Percentiles rank a stretch among this genome's conserved stretches.
These are phyloP conservation scores for Scedosporium boydii DNA, from an alignment of 2,329 filamentous ascomycete species.

Conservation along the genomic window DNA sequence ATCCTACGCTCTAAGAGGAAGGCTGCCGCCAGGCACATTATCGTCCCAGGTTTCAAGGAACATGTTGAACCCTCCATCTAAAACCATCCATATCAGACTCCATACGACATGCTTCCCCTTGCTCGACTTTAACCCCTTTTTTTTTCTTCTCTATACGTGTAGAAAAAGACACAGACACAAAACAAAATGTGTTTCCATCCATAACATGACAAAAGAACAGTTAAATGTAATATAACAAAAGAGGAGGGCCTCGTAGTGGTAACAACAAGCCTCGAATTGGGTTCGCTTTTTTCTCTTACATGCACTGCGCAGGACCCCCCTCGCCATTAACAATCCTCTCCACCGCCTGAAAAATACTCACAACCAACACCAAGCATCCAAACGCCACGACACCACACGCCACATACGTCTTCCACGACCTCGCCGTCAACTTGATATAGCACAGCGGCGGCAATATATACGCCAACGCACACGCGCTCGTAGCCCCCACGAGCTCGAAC, in stretches of 20 bases:
- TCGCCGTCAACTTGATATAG: constrained; percentile 83
- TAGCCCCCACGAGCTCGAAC: constrained; percentile 93
- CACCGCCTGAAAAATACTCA: constrained; percentile 65
- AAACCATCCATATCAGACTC: not conserved
- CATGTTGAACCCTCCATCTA: not conserved
- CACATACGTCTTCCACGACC: constrained; percentile 63
- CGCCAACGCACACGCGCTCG: constrained; percentile 84
- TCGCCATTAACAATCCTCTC: constrained; percentile 49
- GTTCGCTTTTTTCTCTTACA: constrained; percentile 10
- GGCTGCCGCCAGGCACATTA: not conserved
- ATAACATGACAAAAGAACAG: not conserved
- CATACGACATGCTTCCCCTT: not conserved
- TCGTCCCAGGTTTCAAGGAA: not conserved
- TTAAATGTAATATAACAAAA: not conserved
- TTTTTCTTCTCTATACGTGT: not conserved
- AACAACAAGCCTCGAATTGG: not conserved
- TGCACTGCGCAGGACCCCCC: constrained; percentile 18
- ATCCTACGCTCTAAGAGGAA: too few relatives aligned
- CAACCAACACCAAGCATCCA: constrained; percentile 69
- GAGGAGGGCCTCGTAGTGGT: too few relatives aligned
- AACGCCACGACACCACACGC: constrained; percentile 67
- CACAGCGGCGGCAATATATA: constrained; percentile 94
- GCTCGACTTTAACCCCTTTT: not conserved
- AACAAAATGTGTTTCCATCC: not conserved
- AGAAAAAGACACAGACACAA: not conserved